Base-by-base conservation (phyloP, 805 yeast species). In the Wickerhamiella allomyrinae region DNA sequence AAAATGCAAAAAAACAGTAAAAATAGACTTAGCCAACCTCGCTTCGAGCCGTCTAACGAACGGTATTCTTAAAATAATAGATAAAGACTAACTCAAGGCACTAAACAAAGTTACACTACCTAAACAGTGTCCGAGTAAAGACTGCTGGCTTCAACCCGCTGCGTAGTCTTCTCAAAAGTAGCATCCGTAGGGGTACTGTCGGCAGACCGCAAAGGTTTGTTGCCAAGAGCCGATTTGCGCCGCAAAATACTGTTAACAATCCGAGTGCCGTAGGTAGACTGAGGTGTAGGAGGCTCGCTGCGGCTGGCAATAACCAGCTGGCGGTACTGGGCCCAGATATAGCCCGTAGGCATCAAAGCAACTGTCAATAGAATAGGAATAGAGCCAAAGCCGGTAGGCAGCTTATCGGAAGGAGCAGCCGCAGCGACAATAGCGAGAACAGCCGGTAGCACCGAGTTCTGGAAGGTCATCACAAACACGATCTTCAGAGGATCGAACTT, bases 401-500 rank as follows among this genome's bases (percentile, higher is more conserved):
- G 39, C 21, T 33, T 9, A n/a, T n/a, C n/a, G n/a, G n/a, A 3
- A 5, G 27, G 5, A 20, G 20, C 20, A 10, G 39, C 8, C 10
- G 39, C 39, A 2, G 46, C 72, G 25, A 77, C 54, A 37, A 85
- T 67, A 24, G 79, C 72, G 39, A 89, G 51, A 9, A 77, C 59
- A 0, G 91, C 73, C 2, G 97, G 96, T 15, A 84, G 62, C 8
- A 86, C 58, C 69, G 87, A 71, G 0, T 94, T 77, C 59, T 91
- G 97, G 11, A 75, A 61, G 0, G 84, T 65, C 89, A 83, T 83
- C 42, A 87, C 79, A 45, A 84, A 61, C 36, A 91, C 61, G 27
- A 86, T 74, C 57, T 85, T 95, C 57, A 82, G 74, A 20, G 82
- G 76, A 47, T 79, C 87, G 54, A 87, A 84, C 56, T 84, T 94